phyloP scores from a whole-genome alignment of 495 filamentous ascomycete genomes.

The Lophium mytilinum region DNA sequence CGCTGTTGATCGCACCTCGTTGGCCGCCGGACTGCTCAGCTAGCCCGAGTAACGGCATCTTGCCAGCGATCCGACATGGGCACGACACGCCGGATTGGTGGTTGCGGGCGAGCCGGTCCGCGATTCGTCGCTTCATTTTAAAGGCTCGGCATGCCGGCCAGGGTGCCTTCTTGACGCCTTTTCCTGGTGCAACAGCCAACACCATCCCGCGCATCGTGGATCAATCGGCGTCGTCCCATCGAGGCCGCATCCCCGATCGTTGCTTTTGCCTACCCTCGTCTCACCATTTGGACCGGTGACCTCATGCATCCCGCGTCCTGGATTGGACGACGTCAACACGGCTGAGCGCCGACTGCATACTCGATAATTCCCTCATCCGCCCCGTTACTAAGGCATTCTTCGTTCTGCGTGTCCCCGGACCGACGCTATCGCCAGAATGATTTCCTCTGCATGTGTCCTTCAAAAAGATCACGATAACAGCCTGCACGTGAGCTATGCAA shows the following conservation, averaged over 20 bases:
- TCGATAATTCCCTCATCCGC: not conserved
- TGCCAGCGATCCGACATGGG: not conserved
- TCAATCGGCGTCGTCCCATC: not conserved
- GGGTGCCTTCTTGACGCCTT: too few relatives aligned
- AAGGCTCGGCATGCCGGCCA: too few relatives aligned
- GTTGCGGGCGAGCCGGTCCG: not conserved
- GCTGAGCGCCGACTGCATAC: not conserved
- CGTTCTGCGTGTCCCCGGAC: not conserved
- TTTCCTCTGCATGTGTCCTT: too few relatives aligned
- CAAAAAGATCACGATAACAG: too few relatives aligned
- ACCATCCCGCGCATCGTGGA: too few relatives aligned
- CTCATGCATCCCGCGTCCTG: not conserved
- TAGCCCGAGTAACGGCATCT: not conserved
- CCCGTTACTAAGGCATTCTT: not conserved
- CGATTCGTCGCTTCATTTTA: conserved; percentile 1
- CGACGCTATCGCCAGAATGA: too few relatives aligned
- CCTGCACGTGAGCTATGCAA: too few relatives aligned
- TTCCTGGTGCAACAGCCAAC: too few relatives aligned
- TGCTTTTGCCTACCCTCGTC: not conserved
- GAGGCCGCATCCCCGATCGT: not conserved
- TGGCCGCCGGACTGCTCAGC: too few relatives aligned
- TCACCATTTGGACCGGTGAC: not conserved
- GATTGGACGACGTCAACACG: not conserved
- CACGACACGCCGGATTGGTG: not conserved
- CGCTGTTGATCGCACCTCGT: too few relatives aligned